A percentile compares a stretch with the other conserved stretches of the same genome.
These are phyloP conservation scores for Coemansia sp. DNA, from an alignment of 192 early-diverging fungal genomes.

Conservation along the genomic window DNA sequence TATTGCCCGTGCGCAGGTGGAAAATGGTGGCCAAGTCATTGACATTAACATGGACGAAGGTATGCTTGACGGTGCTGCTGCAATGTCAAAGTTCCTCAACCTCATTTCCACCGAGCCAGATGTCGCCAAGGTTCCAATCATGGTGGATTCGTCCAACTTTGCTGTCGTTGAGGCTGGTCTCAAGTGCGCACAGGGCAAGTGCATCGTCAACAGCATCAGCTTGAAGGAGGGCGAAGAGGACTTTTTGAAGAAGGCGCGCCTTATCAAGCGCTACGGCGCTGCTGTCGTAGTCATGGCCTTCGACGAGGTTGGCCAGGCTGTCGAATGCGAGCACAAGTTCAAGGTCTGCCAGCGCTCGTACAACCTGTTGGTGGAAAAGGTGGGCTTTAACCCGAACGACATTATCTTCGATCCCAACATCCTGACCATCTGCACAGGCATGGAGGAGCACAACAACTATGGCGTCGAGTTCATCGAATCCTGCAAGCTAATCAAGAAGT, in stretches of 20 bases:
- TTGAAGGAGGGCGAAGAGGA: conserved; percentile 93
- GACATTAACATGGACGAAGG: conserved; percentile 98
- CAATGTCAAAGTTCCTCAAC: conserved; percentile 94
- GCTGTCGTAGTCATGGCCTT: conserved; percentile 98
- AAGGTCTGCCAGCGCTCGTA: conserved; percentile 90
- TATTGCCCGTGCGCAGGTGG: conserved; percentile 91
- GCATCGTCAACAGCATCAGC: conserved; percentile 96
- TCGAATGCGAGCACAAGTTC: conserved; percentile 79
- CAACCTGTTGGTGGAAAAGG: conserved; percentile 77
- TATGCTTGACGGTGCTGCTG: conserved; percentile 88
- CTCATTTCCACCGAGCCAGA: conserved; percentile 93
- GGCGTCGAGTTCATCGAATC: conserved; percentile 92
- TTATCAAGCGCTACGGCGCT: conserved; percentile 88
- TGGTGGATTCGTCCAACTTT: conserved; percentile 98
- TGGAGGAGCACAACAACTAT: conserved; percentile 98
- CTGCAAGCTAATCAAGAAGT: conserved; percentile 70
- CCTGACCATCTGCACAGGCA: conserved; percentile 91
- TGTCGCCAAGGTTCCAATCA: conserved; percentile 81
- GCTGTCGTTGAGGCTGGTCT: conserved; percentile 93
- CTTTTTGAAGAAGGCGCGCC: conserved; percentile 86
- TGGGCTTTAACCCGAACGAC: conserved; percentile 84
- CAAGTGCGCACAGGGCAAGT: conserved; percentile 96
- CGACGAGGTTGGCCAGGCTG: conserved; percentile 93
- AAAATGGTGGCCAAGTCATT: conserved; percentile 92
- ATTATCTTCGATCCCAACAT: conserved; percentile 94